Base-by-base conservation (phyloP, 352 stramenopile species). In the Phytophthora chlamydospora region DNA sequence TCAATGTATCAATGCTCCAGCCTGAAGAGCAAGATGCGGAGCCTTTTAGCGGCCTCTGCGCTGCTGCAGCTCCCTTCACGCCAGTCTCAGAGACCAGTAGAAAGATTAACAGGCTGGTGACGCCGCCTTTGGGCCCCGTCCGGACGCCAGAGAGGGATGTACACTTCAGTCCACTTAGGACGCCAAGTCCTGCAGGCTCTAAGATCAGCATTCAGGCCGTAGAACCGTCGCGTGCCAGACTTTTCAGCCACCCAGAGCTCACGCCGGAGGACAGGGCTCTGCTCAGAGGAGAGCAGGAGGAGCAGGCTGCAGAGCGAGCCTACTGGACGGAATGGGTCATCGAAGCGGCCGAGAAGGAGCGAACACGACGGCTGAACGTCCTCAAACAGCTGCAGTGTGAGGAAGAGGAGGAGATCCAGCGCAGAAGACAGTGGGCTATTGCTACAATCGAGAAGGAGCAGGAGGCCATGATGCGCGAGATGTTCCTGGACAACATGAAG, bases 401-500 rank as follows among this genome's bases (percentile, higher is more conserved):
- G 40, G 86, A 95, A 62, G 83, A 93, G 47, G 68, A 83, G 19
- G 86, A 95, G 49, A 73, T 92, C 13, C 75, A 66, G 47, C 71
- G 80, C 0, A 75, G 86, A 6, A 65, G 85, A 47, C 68, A 78
- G 48, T 95, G 86, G 86, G 86, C 86, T 12, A 89, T 91, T 49
- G 76, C 69, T 6, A 84, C 79, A 0, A 95, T 95, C 42, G 86
- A 95, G 71, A 83, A 86, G 42, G 86, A 95, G 53, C 83, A 95
- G 54, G 75, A 90, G 38, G 78, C 78, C 13, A 89, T 90, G 71
- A 90, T 89, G 76, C 62, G 81, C 33, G 80, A 91, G 55, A 83
- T 91, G 78, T 95, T 95, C 56, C 58, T 95, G 43, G 86, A 93
- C 60, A 91, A 90, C 58, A 95, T 93, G 83, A 91, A 92, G 65